phyloP scores from a whole-genome alignment of 2,329 filamentous ascomycete species.

The Leptographium galeiforme region DNA sequence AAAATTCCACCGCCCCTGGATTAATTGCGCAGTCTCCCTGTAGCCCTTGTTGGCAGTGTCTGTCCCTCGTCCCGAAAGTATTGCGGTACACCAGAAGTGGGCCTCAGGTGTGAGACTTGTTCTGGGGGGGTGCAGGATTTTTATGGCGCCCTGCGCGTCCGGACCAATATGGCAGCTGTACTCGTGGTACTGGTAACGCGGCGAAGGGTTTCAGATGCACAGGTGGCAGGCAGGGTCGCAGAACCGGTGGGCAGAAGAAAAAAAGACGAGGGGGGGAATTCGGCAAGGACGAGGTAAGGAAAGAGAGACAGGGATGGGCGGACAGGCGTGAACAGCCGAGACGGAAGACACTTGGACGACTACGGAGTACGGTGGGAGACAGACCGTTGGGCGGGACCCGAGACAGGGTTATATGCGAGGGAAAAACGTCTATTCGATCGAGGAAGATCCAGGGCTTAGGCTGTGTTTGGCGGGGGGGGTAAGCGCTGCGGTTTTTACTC shows the following conservation, averaged over 20 bases:
- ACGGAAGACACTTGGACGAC: neutral
- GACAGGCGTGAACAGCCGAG: neutral
- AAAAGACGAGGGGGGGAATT: neutral
- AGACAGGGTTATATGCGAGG: neutral
- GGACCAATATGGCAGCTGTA: neutral
- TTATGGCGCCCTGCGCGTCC: neutral
- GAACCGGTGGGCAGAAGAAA: neutral
- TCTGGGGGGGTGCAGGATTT: neutral
- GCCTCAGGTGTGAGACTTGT: neutral
- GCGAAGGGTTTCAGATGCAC: neutral
- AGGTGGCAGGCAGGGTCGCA: neutral
- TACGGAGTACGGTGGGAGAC: neutral
- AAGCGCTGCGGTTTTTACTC: neutral
- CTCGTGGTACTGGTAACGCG: neutral
- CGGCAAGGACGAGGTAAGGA: neutral
- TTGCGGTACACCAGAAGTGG: neutral
- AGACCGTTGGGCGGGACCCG: neutral
- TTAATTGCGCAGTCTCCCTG: neutral
- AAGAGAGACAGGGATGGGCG: neutral
- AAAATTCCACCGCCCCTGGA: neutral
- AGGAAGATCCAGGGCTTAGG: slow-evolving; percentile 2
- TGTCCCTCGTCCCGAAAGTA: neutral
- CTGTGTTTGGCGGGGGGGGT: neutral
- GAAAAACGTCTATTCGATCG: neutral
- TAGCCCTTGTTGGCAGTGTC: neutral